Conservation (phyloP, 1,284 basidiomycete species). For the Laetiporus sulphureus region DNA sequence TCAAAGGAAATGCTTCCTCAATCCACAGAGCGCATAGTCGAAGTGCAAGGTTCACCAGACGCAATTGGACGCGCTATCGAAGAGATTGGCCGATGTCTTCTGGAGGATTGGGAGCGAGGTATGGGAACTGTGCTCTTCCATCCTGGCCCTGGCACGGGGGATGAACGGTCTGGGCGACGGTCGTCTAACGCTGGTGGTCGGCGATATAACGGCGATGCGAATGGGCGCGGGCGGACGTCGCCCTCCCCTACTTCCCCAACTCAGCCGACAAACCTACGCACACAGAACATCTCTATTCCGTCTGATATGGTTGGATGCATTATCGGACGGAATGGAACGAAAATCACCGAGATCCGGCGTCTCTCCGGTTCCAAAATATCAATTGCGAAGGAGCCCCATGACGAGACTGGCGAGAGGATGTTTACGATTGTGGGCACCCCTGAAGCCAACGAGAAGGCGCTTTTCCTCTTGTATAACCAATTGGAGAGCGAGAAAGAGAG, state of each 20-base stretch:
- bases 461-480: conserved; percentile 96
- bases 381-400: conserved; percentile 97
- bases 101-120: conserved; percentile 96
- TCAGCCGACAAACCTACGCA: conserved; percentile 76
- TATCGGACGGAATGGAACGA: conserved; percentile 94
- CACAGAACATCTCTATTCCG: conserved; percentile 98
- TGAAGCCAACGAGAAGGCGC: conserved; percentile 93
- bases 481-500: conserved; percentile 94
- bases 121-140: conserved; percentile 93
- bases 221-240: conserved; percentile 53
- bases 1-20: conserved; percentile 99
- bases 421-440: conserved; percentile 98
- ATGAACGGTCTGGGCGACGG: conserved; percentile 50
- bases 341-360: conserved; percentile 98
- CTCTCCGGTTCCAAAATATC: conserved; percentile 95
- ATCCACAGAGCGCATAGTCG: conserved; percentile 96
- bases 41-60: conserved; percentile 91
- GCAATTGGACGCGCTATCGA: conserved; percentile 87
- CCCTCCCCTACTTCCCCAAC: conserved; percentile 58
- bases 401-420: conserved; percentile 98
- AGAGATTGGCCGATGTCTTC: conserved; percentile 92
- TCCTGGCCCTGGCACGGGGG: conserved; percentile 84
- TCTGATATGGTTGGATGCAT: conserved; percentile 99
- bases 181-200: conserved; percentile 26
- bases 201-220: conserved; percentile 41